Conservation (phyloP, 257 asterid genomes). For the Capsicum baccatum region DNA sequence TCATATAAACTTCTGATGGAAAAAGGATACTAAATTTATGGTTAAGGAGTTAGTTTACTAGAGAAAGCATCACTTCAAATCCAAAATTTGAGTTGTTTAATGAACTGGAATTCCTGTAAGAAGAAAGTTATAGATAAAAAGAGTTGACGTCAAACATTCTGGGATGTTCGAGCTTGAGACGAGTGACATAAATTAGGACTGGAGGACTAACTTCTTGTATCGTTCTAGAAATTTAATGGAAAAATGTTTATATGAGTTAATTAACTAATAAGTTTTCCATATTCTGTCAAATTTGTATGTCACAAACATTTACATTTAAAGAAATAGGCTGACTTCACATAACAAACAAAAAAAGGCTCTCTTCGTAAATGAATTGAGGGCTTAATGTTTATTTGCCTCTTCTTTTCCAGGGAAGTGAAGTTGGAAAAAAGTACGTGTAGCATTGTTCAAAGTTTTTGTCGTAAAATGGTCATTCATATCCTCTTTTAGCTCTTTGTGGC, state of each 20-base stretch:
- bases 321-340: neutral
- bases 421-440: neutral
- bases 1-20: neutral
- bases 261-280: neutral
- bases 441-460: constrained; percentile 1
- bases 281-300: neutral
- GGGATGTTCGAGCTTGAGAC: neutral
- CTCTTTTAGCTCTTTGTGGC: neutral
- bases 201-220: neutral
- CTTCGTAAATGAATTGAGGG: neutral
- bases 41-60: neutral
- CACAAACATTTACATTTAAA: neutral
- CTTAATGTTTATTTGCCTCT: neutral
- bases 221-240: neutral
- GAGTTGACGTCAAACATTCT: neutral
- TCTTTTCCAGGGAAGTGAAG: constrained; percentile 18
- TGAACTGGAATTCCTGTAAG: neutral
- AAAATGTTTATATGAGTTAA: neutral
- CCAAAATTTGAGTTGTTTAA: neutral
- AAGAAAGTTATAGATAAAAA: neutral
- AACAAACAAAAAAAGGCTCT: neutral
- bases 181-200: neutral
- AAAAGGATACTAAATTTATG: neutral
- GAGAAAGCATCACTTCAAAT: neutral
- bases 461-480: neutral